These are phyloP conservation scores for Hydnum rufescens DNA, from an alignment of 768 basidiomycete species.

Conservation along the genomic window DNA sequence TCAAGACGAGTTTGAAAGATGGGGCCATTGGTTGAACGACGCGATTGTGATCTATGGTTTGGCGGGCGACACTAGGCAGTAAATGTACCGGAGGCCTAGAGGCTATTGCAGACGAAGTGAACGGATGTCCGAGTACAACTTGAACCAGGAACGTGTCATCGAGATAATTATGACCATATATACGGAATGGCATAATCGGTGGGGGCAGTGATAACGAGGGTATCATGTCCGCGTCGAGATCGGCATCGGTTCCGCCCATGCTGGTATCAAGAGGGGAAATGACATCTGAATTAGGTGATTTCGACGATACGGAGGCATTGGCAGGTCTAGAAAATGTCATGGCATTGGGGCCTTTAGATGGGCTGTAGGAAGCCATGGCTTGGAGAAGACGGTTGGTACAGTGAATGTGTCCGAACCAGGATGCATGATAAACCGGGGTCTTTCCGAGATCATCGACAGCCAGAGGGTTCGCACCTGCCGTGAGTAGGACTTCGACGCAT, in stretches of 20 bases:
- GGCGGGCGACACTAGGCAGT: constrained; percentile 49
- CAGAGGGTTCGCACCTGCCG: constrained; percentile 59
- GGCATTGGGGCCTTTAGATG: constrained; percentile 12
- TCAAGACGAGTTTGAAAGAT: constrained; percentile 88
- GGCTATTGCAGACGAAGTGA: constrained; percentile 13
- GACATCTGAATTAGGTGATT: constrained; percentile 11
- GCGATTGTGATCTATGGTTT: not conserved
- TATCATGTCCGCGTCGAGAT: constrained; percentile 67
- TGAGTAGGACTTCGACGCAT: constrained; percentile 60
- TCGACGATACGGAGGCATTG: constrained; percentile 13
- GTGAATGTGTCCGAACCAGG: constrained; percentile 77
- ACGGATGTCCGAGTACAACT: constrained; percentile 51
- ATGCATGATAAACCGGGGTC: constrained; percentile 79
- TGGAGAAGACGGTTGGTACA: constrained; percentile 43
- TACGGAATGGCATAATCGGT: constrained; percentile 93
- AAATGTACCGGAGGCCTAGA: constrained; percentile 31
- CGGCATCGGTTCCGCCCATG: constrained; percentile 27
- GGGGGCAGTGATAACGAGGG: constrained; percentile 90
- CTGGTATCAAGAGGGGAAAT: constrained; percentile 12
- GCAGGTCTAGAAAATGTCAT: not conserved
- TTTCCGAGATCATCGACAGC: constrained; percentile 69
- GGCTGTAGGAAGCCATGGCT: constrained; percentile 15
- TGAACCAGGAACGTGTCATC: constrained; percentile 74
- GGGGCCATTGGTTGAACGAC: constrained; percentile 18
- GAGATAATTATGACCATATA: constrained; percentile 92